Base-by-base conservation (phyloP, 1,284 basidiomycete species). In the Tylopilus orsonianus region DNA sequence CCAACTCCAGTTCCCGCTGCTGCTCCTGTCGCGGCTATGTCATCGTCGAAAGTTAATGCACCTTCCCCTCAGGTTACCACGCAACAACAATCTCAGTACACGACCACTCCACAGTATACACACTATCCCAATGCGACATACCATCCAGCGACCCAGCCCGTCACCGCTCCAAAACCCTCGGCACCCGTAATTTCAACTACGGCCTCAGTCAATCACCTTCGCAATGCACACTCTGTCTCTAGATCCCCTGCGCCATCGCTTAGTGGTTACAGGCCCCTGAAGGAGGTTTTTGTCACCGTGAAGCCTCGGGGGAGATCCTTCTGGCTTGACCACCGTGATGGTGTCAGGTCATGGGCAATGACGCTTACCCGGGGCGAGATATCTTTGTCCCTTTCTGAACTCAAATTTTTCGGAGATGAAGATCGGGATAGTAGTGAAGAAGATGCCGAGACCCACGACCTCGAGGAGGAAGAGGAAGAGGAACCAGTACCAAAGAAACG, bases 271-370 rank as follows among this genome's bases (percentile, higher is more conserved):
- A 73, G 75, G 49, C 74, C 73, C 46, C 60, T 83, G 48, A 76
- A 75, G 52, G 74, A 71, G 27, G 71, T 84, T 20, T 69, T 67
- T 22, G 55, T 88, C 39, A 71, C 69, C 34, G 75, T 81, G n/a
- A 70, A 79, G 38, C 84, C 85, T 5, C 69, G 71, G 13, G 81
- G 79, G 22, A 74, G 87, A 36, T 69, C 71, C 18, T 65, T 89
- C 29, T 69, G 68, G 27, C 67, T 87, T 30, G 79, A 87, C 57
- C 68, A 79, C 50, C 71, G 71, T 36, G 81, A 86, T 46, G 83
- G 85, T 14, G 85, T 87, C 34, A 79, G 76, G 62, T 77, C 68
- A 38, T 88, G 86, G 85, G 78, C 79, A 3, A 66, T 87, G 64
- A 73, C 80, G 39, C 70, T 90, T 27, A 69, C 70, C 13, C 69